A percentile compares a stretch with the other conserved stretches of the same genome.
These are phyloP conservation scores for Saccharomycopsis sp. DNA, from an alignment of 805 yeast species.

Conservation along the genomic window DNA sequence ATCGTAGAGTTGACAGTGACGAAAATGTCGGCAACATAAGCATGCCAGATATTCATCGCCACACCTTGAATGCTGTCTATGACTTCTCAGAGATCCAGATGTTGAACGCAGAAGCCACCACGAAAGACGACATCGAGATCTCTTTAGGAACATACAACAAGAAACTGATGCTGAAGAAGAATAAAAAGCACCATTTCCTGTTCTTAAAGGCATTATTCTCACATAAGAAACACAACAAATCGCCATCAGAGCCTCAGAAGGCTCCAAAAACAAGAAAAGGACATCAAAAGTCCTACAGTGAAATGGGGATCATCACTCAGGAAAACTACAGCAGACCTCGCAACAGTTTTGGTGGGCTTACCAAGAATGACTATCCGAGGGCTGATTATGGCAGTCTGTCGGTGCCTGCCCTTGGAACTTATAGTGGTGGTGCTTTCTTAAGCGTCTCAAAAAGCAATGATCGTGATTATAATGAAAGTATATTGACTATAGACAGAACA, in stretches of 20 bases:
- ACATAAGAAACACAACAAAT: background rate
- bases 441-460: background rate
- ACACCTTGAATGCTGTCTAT: background rate
- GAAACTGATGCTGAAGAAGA: background rate
- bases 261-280: background rate
- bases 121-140: background rate
- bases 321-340: background rate
- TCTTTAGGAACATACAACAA: background rate
- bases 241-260: background rate
- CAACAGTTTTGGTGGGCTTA: background rate
- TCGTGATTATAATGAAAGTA: conserved; percentile 1
- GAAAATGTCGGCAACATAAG: background rate
- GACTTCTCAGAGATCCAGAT: background rate
- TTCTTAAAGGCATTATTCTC: background rate
- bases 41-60: background rate
- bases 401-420: background rate
- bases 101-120: background rate
- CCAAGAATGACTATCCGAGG: background rate
- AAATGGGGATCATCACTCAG: background rate
- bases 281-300: background rate
- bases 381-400: background rate
- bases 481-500: background rate
- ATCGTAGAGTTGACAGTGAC: background rate
- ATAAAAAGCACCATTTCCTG: background rate
- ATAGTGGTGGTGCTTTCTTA: background rate